phyloP scores from a whole-genome alignment of 202 grass and related monocot species.

The Dendrocalamus latiflorus region DNA sequence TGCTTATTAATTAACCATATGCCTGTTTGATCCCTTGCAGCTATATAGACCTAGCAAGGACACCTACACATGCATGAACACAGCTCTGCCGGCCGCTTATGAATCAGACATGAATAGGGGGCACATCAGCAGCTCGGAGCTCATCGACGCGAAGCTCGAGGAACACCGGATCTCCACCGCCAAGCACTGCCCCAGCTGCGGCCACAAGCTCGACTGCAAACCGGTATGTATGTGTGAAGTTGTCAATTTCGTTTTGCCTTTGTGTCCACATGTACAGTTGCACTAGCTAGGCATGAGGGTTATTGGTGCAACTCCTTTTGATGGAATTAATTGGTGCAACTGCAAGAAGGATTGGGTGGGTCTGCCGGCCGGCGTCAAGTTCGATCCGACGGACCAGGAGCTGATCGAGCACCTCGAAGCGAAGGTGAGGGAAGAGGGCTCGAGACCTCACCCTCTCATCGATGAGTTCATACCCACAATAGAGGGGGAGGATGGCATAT shows the following conservation, averaged over 20 bases:
- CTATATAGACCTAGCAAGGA: neutral
- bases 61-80: conserved; percentile 25
- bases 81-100: conserved; percentile 12
- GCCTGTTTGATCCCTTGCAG: conserved; percentile 32
- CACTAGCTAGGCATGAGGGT: conserved; percentile 13
- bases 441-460: conserved; percentile 84
- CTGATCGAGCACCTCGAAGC: conserved; percentile 91
- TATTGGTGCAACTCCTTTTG: conserved; percentile 22
- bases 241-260: conserved; percentile 36
- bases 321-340: conserved; percentile 26
- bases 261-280: neutral
- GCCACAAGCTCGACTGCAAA: conserved; percentile 79
- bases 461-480: conserved; percentile 97
- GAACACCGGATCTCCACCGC: conserved; percentile 83
- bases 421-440: conserved; percentile 69
- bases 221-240: conserved; percentile 41
- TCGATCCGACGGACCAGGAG: conserved; percentile 92
- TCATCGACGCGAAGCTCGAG: conserved; percentile 93
- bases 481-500: conserved; percentile 94
- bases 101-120: conserved; percentile 52
- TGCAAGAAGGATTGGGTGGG: conserved; percentile 84
- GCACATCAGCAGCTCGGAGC: conserved; percentile 60
- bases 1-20: neutral
- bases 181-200: conserved; percentile 78
- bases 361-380: conserved; percentile 90